These are phyloP conservation scores for Fonsecaea nubica DNA, from an alignment of 2,329 filamentous ascomycete genomes.

Conservation along the genomic window DNA sequence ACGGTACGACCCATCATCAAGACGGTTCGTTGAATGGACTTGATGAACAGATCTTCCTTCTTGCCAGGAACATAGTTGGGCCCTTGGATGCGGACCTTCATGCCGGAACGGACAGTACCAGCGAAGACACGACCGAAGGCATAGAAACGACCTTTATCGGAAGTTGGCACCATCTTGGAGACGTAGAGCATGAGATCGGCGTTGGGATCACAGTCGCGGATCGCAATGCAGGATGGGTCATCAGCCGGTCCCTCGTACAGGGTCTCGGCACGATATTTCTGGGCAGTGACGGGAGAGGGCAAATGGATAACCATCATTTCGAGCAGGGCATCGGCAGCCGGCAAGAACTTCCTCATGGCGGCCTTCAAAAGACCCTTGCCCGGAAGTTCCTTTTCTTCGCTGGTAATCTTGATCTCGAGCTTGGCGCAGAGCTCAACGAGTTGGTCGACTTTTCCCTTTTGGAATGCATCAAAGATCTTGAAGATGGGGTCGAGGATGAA, in stretches of 20 bases:
- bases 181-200: conserved; percentile 99
- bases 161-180: conserved; percentile 99
- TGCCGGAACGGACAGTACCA: conserved; percentile 94
- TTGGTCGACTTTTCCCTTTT: conserved; percentile 99
- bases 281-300: conserved; percentile 91
- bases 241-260: conserved; percentile 97
- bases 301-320: conserved; percentile 99
- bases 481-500: conserved; percentile 99
- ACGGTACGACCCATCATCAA: conserved; percentile 99
- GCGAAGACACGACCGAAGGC: conserved; percentile 99
- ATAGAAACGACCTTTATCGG: conserved; percentile 99
- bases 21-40: conserved; percentile 99
- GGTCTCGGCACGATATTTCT: conserved; percentile 97
- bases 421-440: conserved; percentile 82
- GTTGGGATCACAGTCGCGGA: conserved; percentile 98
- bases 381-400: conserved; percentile 89
- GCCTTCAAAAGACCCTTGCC: conserved; percentile 98
- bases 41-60: conserved; percentile 99
- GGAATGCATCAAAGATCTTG: conserved; percentile 95
- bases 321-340: conserved; percentile 94
- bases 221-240: conserved; percentile 91
- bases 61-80: conserved; percentile 98
- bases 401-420: conserved; percentile 88
- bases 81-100: conserved; percentile 99
- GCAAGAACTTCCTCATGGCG: conserved; percentile 98